Evolutionary conservation across 2,329 filamentous ascomycete species (phyloP), one percentile per base, ranked within the genome.

Genomic region (Chrysoporthe deuterocubensis): DNA sequence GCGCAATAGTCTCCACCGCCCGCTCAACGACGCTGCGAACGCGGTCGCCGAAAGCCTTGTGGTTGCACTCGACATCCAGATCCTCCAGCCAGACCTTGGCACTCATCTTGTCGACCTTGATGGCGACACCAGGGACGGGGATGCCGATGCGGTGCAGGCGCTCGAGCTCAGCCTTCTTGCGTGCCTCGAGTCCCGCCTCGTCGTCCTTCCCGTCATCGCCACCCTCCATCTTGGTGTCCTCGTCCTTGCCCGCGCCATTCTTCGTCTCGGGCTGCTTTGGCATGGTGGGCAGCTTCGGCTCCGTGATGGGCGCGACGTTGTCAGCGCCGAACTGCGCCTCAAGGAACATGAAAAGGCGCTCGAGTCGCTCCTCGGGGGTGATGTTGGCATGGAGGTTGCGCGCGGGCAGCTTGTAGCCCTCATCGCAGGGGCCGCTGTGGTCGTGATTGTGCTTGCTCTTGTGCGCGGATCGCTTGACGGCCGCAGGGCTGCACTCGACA

Each of bases 321-420:
- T 96, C 90, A 43, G 88, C 84, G 70, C 96, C 96, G 76, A 99
- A 99, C 78, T 99, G 96, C 2, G 94, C 92, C 82, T 99, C 96
- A 16, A 99, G 90, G 82, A 99, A 97, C 89, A 97, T 92, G 80
- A 96, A 91, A 26, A 99, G 88, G 44, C 95, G 90, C 71, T 91
- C 88, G 52, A 98, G 89, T 52, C 93, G 91, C 73, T 97, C 93
- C 57, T 90, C 84, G 0, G 94, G 85, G 11, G 86, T 86, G 54
- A 93, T 80, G 57, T 91, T 86, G 14, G 90, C 87, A 78, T 97
- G 93, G 0, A 90, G 91, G 76, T 97, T 96, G 59, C 83, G 83
- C 34, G 81, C 78, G 67, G 82, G 80, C 50, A 84, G 77, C 52
- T 79, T 21, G 72, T 74, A 71, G 37, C 70, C 86, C 6, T 80